Percentiles rank a stretch among this genome's conserved stretches.
Conservation (phyloP, 352 stramenopile genomes). For the Phytophthora lateralis region DNA sequence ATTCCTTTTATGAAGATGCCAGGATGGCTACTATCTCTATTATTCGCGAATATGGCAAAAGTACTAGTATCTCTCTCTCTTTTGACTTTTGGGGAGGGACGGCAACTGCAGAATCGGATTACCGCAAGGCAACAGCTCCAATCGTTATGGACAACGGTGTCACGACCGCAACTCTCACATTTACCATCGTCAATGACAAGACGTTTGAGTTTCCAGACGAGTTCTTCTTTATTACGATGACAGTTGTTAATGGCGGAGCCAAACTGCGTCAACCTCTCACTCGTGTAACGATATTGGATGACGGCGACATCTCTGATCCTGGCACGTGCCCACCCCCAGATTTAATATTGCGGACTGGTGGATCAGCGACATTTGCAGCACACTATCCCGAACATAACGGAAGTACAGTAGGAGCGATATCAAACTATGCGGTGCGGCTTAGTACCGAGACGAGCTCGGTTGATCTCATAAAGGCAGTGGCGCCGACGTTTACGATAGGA, state of each 20-base stretch:
- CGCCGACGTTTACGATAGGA: constrained; percentile 22
- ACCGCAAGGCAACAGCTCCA: constrained; percentile 31
- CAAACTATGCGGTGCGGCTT: constrained; percentile 44
- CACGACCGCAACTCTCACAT: constrained; percentile 37
- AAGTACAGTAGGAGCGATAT: constrained; percentile 41
- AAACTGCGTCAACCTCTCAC: constrained; percentile 15
- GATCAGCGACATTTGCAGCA: constrained; percentile 38
- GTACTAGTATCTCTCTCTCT: constrained; percentile 35
- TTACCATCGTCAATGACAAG: constrained; percentile 69
- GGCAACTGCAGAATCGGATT: constrained; percentile 51
- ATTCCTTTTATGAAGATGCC: constrained; percentile 42
- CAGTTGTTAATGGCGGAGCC: constrained; percentile 34
- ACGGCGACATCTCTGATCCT: constrained; percentile 51
- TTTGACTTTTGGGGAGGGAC: constrained; percentile 49
- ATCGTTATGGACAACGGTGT: constrained; percentile 49
- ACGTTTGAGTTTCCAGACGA: constrained; percentile 60
- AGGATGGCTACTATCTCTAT: constrained; percentile 42
- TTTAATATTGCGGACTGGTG: constrained; percentile 41
- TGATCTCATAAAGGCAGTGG: constrained; percentile 23
- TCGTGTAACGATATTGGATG: constrained; percentile 56
- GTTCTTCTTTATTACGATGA: constrained; percentile 46
- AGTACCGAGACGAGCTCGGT: constrained; percentile 12
- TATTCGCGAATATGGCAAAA: constrained; percentile 52
- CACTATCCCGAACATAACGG: constrained; percentile 54
- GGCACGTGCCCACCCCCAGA: constrained; percentile 31